phyloP scores from a whole-genome alignment of 31 red algal genomes.

The Porphyra umbilicalis region DNA sequence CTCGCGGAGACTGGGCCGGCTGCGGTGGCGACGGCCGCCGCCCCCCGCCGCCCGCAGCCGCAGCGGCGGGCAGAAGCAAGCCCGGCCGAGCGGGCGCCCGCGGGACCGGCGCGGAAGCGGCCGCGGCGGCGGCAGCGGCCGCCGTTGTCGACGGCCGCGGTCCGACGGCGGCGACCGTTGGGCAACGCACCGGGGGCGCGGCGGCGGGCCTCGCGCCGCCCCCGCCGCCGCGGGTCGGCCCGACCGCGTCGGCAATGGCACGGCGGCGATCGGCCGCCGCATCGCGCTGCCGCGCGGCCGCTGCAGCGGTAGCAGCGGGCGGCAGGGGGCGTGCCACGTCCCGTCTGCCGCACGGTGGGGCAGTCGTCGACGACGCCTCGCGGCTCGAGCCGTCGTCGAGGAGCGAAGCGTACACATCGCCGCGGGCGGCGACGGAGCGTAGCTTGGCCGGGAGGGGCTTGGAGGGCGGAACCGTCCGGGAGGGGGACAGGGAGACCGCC shows the following conservation, averaged over 20 bases:
- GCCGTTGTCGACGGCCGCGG: background rate
- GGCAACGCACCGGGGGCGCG: background rate
- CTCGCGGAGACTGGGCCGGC: too few species aligned
- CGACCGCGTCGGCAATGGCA: background rate
- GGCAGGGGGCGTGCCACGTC: background rate
- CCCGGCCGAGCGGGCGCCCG: background rate
- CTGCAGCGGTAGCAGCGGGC: background rate
- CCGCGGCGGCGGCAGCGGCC: background rate
- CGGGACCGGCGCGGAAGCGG: background rate
- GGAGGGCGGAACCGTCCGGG: background rate
- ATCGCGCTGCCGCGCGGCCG: background rate
- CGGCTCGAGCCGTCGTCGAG: background rate
- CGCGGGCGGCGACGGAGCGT: background rate
- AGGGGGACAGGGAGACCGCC: background rate
- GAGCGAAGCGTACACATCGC: background rate
- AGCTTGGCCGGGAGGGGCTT: background rate
- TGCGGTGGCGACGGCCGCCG: too few species aligned
- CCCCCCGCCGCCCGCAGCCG: background rate
- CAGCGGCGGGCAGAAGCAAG: background rate
- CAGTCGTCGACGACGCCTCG: background rate
- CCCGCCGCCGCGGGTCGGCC: background rate
- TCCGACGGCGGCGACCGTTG: background rate
- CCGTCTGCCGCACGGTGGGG: background rate
- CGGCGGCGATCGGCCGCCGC: background rate
- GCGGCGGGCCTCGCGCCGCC: background rate